Evolutionary conservation across 805 yeast genomes (phyloP).

Genomic region (Sugiyamaella marilandica): DNA sequence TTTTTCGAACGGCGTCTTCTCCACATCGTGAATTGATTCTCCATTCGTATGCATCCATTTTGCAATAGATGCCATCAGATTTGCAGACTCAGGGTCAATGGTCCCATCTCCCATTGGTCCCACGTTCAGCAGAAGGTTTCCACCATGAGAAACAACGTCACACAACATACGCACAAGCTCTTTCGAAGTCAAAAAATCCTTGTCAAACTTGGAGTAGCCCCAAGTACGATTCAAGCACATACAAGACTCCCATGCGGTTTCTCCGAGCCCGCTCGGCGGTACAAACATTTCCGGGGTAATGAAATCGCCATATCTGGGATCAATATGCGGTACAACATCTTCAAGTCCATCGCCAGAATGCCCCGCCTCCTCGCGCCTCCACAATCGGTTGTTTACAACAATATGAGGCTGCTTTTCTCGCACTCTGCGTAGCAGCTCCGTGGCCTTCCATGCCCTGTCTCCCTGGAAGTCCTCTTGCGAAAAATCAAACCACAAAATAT

Average conservation of each 20-base stretch:
- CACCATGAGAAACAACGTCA: conserved; percentile 16
- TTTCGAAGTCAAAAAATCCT: conserved; percentile 12
- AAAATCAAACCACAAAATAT: conserved; percentile 19
- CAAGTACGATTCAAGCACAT: conserved; percentile 16
- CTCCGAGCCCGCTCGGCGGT: conserved; percentile 14
- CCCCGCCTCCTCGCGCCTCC: conserved; percentile 16
- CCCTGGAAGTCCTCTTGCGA: conserved; percentile 16
- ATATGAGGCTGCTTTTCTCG: conserved; percentile 14
- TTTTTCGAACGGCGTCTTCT: conserved; percentile 8
- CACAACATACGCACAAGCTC: conserved; percentile 9
- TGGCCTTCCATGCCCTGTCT: conserved; percentile 18
- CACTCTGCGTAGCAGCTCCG: conserved; percentile 7
- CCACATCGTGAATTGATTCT: conserved; percentile 10
- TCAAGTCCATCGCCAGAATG: conserved; percentile 11
- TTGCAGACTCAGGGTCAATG: conserved; percentile 4
- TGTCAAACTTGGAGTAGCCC: conserved; percentile 18
- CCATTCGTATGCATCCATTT: conserved; percentile 13
- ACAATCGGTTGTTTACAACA: conserved; percentile 18
- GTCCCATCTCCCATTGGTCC: conserved; percentile 21
- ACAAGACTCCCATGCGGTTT: conserved; percentile 17
- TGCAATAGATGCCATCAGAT: conserved; percentile 10
- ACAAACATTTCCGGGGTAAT: conserved; percentile 19
- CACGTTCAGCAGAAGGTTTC: conserved; percentile 18
- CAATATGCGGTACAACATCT: conserved; percentile 11
- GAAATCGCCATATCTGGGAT: conserved; percentile 18